Percentiles rank a stretch among this genome's conserved stretches.
These are phyloP conservation scores for Neurospora hispaniola DNA, from an alignment of 495 filamentous ascomycete species.

Conservation along the genomic window DNA sequence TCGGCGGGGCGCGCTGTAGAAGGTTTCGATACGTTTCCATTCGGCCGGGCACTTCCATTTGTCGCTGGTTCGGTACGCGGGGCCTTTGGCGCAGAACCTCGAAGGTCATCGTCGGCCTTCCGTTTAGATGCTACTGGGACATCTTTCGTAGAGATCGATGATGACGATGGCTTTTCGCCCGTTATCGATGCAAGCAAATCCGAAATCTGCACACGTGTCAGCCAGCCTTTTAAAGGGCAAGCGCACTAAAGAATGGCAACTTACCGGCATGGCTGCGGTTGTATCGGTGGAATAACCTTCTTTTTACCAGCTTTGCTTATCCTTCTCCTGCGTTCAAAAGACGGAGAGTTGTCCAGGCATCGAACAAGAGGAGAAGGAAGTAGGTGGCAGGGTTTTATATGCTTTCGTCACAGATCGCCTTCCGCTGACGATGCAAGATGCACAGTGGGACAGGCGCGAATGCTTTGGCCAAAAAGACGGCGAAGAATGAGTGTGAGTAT, in stretches of 20 bases:
- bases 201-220: conserved; percentile 29
- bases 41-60: conserved; percentile 8
- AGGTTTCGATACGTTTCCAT: conserved; percentile 8
- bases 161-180: conserved; percentile 32
- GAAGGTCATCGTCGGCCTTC: conserved; percentile 40
- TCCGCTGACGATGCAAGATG: not conserved
- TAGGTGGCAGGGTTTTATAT: not conserved
- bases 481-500: not conserved
- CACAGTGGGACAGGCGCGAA: not conserved
- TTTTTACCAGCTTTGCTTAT: not conserved
- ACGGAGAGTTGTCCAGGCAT: conserved; percentile 19
- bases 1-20: not conserved
- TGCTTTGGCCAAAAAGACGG: not conserved
- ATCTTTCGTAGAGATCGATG: conserved; percentile 20
- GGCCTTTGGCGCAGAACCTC: conserved; percentile 18
- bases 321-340: conserved; percentile 24
- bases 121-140: conserved; percentile 29
- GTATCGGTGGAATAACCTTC: not conserved
- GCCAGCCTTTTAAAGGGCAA: not conserved
- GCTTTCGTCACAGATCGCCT: not conserved
- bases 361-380: conserved; percentile 2
- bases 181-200: conserved; percentile 47
- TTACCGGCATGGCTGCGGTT: conserved; percentile 19
- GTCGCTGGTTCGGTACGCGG: conserved; percentile 15
- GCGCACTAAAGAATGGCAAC: not conserved